A percentile compares a stretch with the other conserved stretches of the same genome.
Evolutionary conservation across 148 eudicot genomes (phyloP).

Genomic region (Beta vulgaris): DNA sequence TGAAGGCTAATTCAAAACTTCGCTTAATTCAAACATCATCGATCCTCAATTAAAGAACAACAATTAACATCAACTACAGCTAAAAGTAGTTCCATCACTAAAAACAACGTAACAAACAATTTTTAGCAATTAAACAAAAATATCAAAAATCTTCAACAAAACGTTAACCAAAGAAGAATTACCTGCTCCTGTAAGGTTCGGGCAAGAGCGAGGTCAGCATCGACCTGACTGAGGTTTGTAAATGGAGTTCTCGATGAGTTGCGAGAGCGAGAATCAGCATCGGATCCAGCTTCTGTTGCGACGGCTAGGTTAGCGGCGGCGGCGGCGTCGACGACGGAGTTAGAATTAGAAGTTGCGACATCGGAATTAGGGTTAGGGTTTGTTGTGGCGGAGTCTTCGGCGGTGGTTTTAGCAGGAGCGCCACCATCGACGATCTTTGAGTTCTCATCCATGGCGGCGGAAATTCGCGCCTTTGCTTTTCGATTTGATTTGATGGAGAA

Average conservation of each 20-base stretch:
- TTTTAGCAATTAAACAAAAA: not conserved
- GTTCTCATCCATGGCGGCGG: slow-evolving; percentile 43
- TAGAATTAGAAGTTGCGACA: not conserved
- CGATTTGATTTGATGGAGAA: not conserved
- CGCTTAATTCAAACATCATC: no score
- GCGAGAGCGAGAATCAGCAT: slow-evolving; percentile 14
- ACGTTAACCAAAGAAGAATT: not conserved
- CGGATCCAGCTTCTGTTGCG: slow-evolving; percentile 14
- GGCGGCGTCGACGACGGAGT: not conserved
- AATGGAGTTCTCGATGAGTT: slow-evolving; percentile 61
- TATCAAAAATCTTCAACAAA: not conserved
- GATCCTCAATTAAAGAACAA: no score
- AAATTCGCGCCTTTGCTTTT: not conserved
- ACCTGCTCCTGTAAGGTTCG: slow-evolving; percentile 96
- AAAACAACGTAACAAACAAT: not conserved
- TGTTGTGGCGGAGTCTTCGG: slow-evolving; percentile 15
- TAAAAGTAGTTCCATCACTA: no score
- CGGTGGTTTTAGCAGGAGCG: slow-evolving; percentile 25
- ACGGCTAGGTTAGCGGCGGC: slow-evolving; percentile 17
- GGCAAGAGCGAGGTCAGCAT: slow-evolving; percentile 98
- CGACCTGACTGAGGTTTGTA: slow-evolving; percentile 82
- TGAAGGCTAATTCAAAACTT: no score
- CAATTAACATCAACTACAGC: no score
- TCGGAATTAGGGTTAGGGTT: slow-evolving; percentile 28
- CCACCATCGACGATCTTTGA: slow-evolving; percentile 34